phyloP scores from a whole-genome alignment of 345 rosid species.

The Gossypium stocksii region DNA sequence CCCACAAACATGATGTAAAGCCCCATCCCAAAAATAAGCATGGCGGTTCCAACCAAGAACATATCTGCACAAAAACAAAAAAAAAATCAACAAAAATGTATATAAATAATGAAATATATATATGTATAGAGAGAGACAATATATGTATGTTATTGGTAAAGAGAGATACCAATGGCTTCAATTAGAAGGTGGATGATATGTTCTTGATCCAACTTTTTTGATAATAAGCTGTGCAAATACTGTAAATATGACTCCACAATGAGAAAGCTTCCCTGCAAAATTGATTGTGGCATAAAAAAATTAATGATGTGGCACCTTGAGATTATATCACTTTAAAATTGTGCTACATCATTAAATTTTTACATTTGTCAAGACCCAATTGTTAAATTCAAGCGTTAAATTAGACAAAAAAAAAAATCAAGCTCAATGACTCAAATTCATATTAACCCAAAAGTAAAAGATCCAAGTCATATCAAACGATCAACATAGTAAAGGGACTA shows the following conservation, averaged over 20 bases:
- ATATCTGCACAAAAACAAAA: too few relatives aligned
- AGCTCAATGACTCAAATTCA: too few relatives aligned
- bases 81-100: not conserved
- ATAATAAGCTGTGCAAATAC: conserved; percentile 36
- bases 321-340: too few relatives aligned
- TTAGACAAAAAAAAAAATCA: too few relatives aligned
- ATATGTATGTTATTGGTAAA: not conserved
- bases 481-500: too few relatives aligned
- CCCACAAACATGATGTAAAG: conserved; percentile 59
- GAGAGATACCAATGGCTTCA: conserved; percentile 60
- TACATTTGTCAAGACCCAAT: too few relatives aligned
- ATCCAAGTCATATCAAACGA: too few relatives aligned
- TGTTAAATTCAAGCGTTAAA: rapidly evolving
- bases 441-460: too few relatives aligned
- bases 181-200: conserved; percentile 42
- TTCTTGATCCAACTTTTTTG: conserved; percentile 32
- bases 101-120: too few relatives aligned
- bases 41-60: conserved; percentile 59
- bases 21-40: conserved; percentile 59
- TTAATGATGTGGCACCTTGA: too few relatives aligned
- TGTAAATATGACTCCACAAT: conserved; percentile 39
- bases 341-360: too few relatives aligned
- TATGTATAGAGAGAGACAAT: not conserved
- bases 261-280: conserved; percentile 7
- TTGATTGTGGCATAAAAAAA: not conserved